phyloP scores from a whole-genome alignment of 495 filamentous ascomycete species.

The Penicillium samsonianum region DNA sequence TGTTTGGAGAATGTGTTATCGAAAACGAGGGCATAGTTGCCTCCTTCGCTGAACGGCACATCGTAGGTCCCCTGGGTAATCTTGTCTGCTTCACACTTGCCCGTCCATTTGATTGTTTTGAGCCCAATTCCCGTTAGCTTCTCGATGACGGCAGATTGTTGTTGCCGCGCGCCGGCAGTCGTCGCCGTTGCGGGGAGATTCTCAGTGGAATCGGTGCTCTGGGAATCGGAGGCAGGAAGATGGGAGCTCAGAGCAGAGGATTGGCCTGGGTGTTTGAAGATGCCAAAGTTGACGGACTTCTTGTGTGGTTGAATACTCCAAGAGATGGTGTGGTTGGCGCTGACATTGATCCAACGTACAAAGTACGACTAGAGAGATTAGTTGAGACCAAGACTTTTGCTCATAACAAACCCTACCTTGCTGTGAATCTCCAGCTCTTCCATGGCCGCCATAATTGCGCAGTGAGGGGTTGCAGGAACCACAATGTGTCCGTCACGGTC shows the following conservation, averaged over 20 bases:
- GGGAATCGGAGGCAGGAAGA: constrained; percentile 43
- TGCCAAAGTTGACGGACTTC: constrained; percentile 96
- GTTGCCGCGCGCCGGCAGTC: constrained; percentile 37
- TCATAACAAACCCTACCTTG: constrained; percentile 61
- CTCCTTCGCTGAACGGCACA: constrained; percentile 68
- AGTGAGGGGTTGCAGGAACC: constrained; percentile 16
- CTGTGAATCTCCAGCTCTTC: constrained; percentile 97
- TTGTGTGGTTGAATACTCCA: constrained; percentile 98
- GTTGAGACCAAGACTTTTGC: background rate
- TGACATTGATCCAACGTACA: constrained; percentile 93
- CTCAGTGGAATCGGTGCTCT: constrained; percentile 46
- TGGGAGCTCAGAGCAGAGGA: constrained; percentile 51
- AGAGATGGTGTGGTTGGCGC: constrained; percentile 85
- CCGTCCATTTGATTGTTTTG: constrained; percentile 82
- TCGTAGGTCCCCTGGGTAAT: constrained; percentile 90
- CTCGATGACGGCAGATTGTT: constrained; percentile 66
- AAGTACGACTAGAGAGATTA: constrained; percentile 77
- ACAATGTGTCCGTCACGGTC: constrained; percentile 20
- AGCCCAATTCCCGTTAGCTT: constrained; percentile 84
- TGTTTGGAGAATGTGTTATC: constrained; percentile 99
- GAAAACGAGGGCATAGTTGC: constrained; percentile 95
- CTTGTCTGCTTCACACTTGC: constrained; percentile 94
- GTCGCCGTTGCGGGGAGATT: constrained; percentile 39
- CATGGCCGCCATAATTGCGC: constrained; percentile 77
- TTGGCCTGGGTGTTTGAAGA: constrained; percentile 92